These are phyloP conservation scores for Blastobotrys americana DNA, from an alignment of 805 yeast genomes.

Conservation along the genomic window DNA sequence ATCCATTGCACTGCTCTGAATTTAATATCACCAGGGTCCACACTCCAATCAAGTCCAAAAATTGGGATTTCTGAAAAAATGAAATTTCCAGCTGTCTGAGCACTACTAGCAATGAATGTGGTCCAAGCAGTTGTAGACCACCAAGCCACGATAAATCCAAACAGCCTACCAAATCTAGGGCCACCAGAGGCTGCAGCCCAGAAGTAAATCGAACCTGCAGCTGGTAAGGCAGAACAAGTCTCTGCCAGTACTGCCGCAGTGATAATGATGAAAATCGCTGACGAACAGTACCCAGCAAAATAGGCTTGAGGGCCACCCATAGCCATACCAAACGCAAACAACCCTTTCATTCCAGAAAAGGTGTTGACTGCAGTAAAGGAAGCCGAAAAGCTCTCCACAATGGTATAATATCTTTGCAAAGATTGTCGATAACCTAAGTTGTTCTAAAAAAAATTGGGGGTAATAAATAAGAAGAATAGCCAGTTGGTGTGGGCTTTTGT, in stretches of 20 bases:
- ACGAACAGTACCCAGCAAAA: slow-evolving; percentile 16
- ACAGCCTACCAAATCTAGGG: slow-evolving; percentile 16
- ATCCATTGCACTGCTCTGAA: slow-evolving; percentile 23
- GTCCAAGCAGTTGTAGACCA: slow-evolving; percentile 25
- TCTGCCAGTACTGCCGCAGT: slow-evolving; percentile 21
- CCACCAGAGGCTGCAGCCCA: slow-evolving; percentile 24
- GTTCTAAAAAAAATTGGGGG: slow-evolving; percentile 10
- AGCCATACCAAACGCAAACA: slow-evolving; percentile 15
- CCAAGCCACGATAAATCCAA: slow-evolving; percentile 22
- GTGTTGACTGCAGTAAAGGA: slow-evolving; percentile 16
- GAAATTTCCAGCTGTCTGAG: slow-evolving; percentile 18
- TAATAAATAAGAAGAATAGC: slow-evolving; percentile 8
- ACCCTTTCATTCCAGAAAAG: slow-evolving; percentile 13
- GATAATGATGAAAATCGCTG: slow-evolving; percentile 16
- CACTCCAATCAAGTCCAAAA: slow-evolving; percentile 12
- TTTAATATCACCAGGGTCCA: slow-evolving; percentile 14
- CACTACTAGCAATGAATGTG: slow-evolving; percentile 16
- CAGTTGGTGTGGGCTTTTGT: too few relatives aligned
- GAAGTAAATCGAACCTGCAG: slow-evolving; percentile 22
- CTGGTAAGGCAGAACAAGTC: slow-evolving; percentile 21
- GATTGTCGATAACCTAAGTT: slow-evolving; percentile 18
- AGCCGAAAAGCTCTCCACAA: slow-evolving; percentile 18
- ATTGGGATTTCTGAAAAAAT: slow-evolving; percentile 17
- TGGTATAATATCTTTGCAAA: slow-evolving; percentile 12
- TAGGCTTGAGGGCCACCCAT: slow-evolving; percentile 23